Percentiles rank a stretch among this genome's conserved stretches.
These are phyloP conservation scores for Apiospora arundinis DNA, from an alignment of 2,329 filamentous ascomycete species.

Conservation along the genomic window DNA sequence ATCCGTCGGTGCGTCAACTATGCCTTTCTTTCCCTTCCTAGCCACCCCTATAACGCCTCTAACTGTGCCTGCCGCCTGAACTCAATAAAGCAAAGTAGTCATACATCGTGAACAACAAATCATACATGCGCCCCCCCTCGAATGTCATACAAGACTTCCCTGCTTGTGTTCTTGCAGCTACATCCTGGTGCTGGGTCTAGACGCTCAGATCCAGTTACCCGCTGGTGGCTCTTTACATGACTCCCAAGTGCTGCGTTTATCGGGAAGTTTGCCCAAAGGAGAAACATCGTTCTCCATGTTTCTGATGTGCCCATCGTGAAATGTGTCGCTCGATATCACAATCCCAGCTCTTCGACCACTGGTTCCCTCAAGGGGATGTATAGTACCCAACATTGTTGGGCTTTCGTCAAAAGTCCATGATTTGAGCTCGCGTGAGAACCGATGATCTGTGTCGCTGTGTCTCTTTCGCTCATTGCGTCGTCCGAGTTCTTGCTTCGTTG, in stretches of 20 bases:
- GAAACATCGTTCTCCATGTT: neutral
- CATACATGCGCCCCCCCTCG: neutral
- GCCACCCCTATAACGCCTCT: conserved; percentile 2
- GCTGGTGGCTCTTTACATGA: conserved; percentile 21
- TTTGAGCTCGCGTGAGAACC: conserved; percentile 15
- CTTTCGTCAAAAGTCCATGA: neutral
- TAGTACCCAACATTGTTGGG: no score
- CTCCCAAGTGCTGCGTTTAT: conserved; percentile 23
- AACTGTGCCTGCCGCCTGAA: neutral
- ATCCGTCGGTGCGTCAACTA: neutral
- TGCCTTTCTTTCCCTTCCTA: neutral
- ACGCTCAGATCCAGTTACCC: conserved; percentile 26
- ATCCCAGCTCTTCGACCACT: neutral
- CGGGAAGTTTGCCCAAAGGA: neutral
- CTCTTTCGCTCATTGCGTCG: neutral
- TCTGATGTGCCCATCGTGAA: neutral
- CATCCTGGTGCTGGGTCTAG: neutral
- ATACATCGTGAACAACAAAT: conserved; percentile 15
- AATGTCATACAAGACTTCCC: neutral
- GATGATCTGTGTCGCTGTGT: conserved; percentile 22
- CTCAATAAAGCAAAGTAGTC: neutral
- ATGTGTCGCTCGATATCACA: neutral
- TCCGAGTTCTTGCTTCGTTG: neutral
- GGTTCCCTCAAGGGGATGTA: neutral
- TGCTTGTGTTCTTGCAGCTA: neutral